Base-by-base conservation (phyloP, 2,329 filamentous ascomycete species). In the Aureobasidium vineae region DNA sequence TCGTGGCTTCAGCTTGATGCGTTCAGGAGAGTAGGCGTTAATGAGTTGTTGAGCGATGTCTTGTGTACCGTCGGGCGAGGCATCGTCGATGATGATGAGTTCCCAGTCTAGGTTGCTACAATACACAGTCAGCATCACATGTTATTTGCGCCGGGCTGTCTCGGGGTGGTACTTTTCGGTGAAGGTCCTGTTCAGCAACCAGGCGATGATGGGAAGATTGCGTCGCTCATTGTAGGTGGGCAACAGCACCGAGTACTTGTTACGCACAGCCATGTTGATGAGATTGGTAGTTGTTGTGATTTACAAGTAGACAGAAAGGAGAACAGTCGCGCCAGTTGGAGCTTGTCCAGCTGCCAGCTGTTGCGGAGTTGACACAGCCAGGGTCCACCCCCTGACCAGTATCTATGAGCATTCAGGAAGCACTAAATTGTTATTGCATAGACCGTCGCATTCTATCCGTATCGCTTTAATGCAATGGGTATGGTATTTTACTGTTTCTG, bases 141-240 rank as follows among this genome's bases (percentile, higher is more conserved):
- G 43, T 52, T 21, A 15, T 49, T 40, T 52, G 45, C 36, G 52
- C 45, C 23, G 23, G 45, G 33, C 13, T 41, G n/a, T 33, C 40
- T 40, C 7, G 36, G 61, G 26, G 61, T 33, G 86, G 70, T 83
- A 97, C 94, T 90, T 85, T 78, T 96, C 87, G 61, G 88, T 91
- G 79, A 98, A 98, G 70, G 89, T 97, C 78, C 88, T 89, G 82
- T 96, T 91, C 72, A 99, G 85, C 78, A 99, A 83, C 91, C 92
- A 98, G 75, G 90, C 87, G 77, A 98, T 92, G 78, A 99, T 95
- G 74, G 95, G 95, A 72, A 99, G 87, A 82, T 99, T 99, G 79
- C 88, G 88, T 77, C 95, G 91, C 86, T 99, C 95, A 79, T 99
- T 98, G 87, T 97, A 99, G 69, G 95, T 99, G 67, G 95, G 95